Percentiles rank a stretch among this genome's conserved stretches.
phyloP scores from a whole-genome alignment of 352 stramenopile species.

The Labyrinthula sp. region DNA sequence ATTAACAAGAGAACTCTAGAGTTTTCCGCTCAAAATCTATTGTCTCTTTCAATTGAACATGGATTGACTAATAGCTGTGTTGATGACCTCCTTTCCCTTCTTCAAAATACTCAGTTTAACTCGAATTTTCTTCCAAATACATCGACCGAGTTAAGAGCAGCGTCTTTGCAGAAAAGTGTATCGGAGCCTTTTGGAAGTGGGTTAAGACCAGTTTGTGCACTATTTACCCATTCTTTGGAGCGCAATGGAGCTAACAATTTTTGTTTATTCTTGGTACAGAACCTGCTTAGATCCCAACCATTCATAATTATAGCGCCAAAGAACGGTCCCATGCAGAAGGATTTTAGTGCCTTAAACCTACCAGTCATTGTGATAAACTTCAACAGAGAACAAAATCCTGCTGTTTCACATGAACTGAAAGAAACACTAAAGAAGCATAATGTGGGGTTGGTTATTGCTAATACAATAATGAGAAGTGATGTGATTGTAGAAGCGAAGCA shows the following conservation, averaged over 20 bases:
- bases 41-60: too few relatives aligned
- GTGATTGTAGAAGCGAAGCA: constrained; percentile 3
- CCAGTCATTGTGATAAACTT: not conserved
- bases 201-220: constrained; percentile 6
- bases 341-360: constrained; percentile 6
- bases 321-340: constrained; percentile 12
- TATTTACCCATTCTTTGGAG: constrained; percentile 21
- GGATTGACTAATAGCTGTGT: too few relatives aligned
- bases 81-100: too few relatives aligned
- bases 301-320: constrained; percentile 14
- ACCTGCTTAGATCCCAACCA: constrained; percentile 2
- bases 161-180: too few relatives aligned
- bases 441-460: constrained; percentile 4
- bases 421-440: not conserved
- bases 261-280: constrained; percentile 4
- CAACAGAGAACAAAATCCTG: not conserved
- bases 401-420: not conserved
- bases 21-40: too few relatives aligned
- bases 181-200: too few relatives aligned
- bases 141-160: too few relatives aligned
- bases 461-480: constrained; percentile 21
- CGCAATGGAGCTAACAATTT: constrained; percentile 25
- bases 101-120: too few relatives aligned
- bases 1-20: too few relatives aligned
- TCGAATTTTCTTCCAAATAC: too few relatives aligned